A percentile compares a stretch with the other conserved stretches of the same genome.
Evolutionary conservation across 2,329 filamentous ascomycete species (phyloP).

Genomic region (Neonectria magnoliae): DNA sequence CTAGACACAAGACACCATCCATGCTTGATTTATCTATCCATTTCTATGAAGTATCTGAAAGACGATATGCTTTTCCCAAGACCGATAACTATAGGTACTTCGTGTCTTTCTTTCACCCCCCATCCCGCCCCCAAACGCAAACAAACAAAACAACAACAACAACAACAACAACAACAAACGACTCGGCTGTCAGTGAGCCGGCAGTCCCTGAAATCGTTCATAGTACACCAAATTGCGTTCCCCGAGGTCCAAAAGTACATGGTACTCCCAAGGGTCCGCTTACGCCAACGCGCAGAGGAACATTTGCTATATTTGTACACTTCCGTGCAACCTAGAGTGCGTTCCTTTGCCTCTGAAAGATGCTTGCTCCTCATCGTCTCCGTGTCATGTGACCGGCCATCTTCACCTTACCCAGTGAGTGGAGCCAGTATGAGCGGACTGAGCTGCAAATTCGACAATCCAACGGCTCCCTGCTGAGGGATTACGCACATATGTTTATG

Average conservation of each 20-base stretch:
- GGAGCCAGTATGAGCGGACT: not conserved
- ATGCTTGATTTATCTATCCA: not conserved
- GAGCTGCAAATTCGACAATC: not conserved
- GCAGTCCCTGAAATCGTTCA: not conserved
- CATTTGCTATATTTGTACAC: not conserved
- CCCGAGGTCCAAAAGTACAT: not conserved
- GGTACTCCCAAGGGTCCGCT: not conserved
- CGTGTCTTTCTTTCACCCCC: not conserved
- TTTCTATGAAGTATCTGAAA: not conserved
- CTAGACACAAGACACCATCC: slow-evolving; percentile 1
- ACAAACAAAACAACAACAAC: not conserved
- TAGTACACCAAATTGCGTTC: not conserved
- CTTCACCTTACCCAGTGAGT: not conserved
- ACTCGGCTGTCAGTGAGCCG: not conserved
- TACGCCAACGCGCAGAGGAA: not conserved
- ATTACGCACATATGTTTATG: too few relatives aligned
- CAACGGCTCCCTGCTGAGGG: not conserved
- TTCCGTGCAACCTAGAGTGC: not conserved
- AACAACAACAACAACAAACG: not conserved
- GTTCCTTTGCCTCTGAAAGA: not conserved
- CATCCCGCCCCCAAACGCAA: not conserved
- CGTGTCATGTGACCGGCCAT: not conserved
- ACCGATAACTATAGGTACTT: not conserved
- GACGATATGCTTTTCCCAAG: not conserved
- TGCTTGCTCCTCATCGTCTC: not conserved